These are phyloP conservation scores for Rhodotorula sphaerocarpa DNA, from an alignment of 768 basidiomycete genomes.

Conservation along the genomic window DNA sequence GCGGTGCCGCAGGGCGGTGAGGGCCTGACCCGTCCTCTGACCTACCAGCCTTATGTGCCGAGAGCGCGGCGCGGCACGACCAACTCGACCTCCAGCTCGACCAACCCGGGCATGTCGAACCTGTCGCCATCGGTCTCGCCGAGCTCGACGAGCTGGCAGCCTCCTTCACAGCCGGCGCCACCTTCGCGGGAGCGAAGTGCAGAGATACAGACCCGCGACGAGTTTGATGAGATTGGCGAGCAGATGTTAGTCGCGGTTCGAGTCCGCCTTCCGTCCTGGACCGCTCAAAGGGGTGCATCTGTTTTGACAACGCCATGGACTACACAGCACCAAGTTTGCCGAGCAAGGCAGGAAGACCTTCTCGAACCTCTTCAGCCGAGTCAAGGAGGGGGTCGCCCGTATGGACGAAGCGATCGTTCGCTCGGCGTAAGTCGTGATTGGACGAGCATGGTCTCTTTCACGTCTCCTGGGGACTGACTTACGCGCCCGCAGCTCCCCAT, in stretches of 20 bases:
- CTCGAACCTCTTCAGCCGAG: constrained; percentile 16
- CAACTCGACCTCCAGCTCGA: background rate
- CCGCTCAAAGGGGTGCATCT: no score
- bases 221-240: constrained; percentile 25
- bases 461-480: accelerated
- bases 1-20: no score
- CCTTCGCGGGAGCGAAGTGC: constrained; percentile 42
- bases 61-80: constrained; percentile 1
- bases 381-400: constrained; percentile 25
- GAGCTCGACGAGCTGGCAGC: constrained; percentile 52
- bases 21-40: background rate
- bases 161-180: constrained; percentile 45
- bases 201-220: constrained; percentile 15
- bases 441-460: no score
- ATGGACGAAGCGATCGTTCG: constrained; percentile 19
- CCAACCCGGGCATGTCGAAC: background rate
- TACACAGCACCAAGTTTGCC: constrained; percentile 31
- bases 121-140: background rate
- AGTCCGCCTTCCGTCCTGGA: no score
- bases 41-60: constrained; percentile 27
- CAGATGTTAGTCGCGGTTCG: constrained; percentile 11
- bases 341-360: constrained; percentile 29
- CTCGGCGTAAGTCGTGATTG: constrained; percentile 7
- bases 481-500: background rate
- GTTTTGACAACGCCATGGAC: no score